These are phyloP conservation scores for Yarrowia yakushimensis DNA, from an alignment of 805 yeast species.

Conservation along the genomic window DNA sequence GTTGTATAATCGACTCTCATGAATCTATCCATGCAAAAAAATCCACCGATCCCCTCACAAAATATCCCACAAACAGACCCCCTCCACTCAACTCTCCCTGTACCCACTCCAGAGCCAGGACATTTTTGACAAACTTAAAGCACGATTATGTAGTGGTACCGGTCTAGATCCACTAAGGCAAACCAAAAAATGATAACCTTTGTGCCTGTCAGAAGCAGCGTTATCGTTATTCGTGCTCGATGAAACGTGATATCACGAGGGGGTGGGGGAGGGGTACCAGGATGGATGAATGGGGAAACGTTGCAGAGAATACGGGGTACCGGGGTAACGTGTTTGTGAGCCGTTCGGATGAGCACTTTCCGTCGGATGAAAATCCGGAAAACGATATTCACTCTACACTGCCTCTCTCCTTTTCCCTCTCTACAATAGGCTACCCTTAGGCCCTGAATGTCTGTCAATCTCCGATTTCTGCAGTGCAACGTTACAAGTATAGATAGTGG, in stretches of 20 bases:
- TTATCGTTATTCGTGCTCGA: background rate
- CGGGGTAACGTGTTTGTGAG: background rate
- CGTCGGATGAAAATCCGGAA: background rate
- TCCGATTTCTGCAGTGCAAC: constrained; percentile 7
- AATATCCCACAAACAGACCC: background rate
- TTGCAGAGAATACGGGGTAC: background rate
- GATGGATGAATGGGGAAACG: background rate
- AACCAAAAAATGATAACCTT: background rate
- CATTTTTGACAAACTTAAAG: constrained; percentile 3
- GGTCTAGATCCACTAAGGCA: constrained; percentile 10
- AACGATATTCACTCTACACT: background rate
- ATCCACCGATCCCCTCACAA: background rate
- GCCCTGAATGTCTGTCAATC: background rate
- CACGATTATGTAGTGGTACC: constrained; percentile 22
- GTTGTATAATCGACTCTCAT: background rate
- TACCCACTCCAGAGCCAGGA: background rate
- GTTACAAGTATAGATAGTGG: background rate
- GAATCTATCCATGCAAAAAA: background rate
- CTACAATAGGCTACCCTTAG: constrained; percentile 2
- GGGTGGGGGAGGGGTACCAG: constrained; percentile 10
- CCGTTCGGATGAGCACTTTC: background rate
- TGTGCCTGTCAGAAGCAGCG: background rate
- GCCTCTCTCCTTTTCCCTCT: background rate
- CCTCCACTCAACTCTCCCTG: background rate
- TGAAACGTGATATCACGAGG: constrained; percentile 14